These are phyloP conservation scores for Tricholoma matsutake DNA, from an alignment of 768 basidiomycete genomes.

Conservation along the genomic window DNA sequence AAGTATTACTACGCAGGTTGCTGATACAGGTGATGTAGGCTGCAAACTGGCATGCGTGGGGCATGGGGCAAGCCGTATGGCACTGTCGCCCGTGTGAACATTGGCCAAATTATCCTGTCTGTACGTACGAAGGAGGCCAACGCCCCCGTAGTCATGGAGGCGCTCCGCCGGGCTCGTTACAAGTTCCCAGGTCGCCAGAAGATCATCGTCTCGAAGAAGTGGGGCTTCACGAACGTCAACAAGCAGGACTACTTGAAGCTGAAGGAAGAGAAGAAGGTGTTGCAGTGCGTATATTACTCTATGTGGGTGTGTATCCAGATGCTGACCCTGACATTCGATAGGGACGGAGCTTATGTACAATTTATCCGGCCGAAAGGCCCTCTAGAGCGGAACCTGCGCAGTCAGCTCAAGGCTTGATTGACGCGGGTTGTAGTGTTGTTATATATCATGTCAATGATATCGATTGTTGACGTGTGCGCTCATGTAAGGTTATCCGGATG, in stretches of 20 bases:
- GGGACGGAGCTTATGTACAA: constrained; percentile 94
- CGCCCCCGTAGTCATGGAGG: constrained; percentile 89
- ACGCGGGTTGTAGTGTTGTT: constrained; percentile 10
- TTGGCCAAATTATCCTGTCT: constrained; percentile 87
- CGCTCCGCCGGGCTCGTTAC: constrained; percentile 95
- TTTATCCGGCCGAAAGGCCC: constrained; percentile 89
- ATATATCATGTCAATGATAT: constrained; percentile 11
- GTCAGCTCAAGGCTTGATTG: constrained; percentile 70
- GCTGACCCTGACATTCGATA: constrained; percentile 20
- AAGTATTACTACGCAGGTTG: not conserved
- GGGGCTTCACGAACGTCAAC: constrained; percentile 96
- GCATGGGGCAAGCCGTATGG: constrained; percentile 99
- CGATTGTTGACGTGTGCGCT: not conserved
- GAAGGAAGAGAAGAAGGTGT: constrained; percentile 86
- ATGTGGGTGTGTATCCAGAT: constrained; percentile 3
- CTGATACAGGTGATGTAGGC: constrained; percentile 38
- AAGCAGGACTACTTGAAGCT: constrained; percentile 85
- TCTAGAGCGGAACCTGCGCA: constrained; percentile 81
- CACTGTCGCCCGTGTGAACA: constrained; percentile 93
- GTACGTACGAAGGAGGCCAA: constrained; percentile 91
- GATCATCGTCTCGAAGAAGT: constrained; percentile 96
- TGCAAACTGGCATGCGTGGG: constrained; percentile 98
- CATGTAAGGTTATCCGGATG: constrained; percentile 22
- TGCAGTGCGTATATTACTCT: constrained; percentile 59
- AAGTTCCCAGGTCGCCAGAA: constrained; percentile 99